These are phyloP conservation scores for Hydrangea macrophylla DNA, from an alignment of 148 eudicot species.

Conservation along the genomic window DNA sequence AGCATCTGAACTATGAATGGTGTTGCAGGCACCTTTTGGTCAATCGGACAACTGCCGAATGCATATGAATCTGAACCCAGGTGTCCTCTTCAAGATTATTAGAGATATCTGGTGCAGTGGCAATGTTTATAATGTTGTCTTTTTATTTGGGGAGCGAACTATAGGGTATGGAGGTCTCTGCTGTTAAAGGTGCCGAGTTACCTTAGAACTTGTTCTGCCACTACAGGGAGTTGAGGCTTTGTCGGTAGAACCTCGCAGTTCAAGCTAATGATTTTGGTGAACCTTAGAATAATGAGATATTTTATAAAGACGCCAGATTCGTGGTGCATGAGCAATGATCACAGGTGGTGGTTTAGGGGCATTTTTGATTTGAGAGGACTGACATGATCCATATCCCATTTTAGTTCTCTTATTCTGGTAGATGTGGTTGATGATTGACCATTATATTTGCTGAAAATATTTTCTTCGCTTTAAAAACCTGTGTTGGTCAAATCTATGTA, in stretches of 20 bases:
- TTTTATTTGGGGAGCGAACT: slow-evolving; percentile 14
- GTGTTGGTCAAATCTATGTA: background rate
- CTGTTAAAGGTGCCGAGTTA: background rate
- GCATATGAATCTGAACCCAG: slow-evolving; percentile 2
- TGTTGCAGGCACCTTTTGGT: slow-evolving; percentile 19
- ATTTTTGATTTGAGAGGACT: background rate
- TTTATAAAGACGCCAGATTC: background rate
- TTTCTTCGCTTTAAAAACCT: slow-evolving; percentile 1
- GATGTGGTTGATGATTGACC: background rate
- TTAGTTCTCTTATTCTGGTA: background rate
- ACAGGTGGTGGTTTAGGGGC: background rate
- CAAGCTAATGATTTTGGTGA: slow-evolving; percentile 5
- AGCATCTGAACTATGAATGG: slow-evolving; percentile 9
- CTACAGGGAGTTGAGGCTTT: slow-evolving; percentile 1
- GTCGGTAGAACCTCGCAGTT: background rate
- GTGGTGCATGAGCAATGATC: slow-evolving; percentile 1
- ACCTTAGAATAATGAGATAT: slow-evolving; percentile 6
- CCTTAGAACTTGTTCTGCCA: slow-evolving; percentile 2
- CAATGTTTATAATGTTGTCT: slow-evolving; percentile 18
- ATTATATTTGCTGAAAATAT: background rate
- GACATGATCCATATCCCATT: background rate
- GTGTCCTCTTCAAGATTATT: slow-evolving; percentile 3
- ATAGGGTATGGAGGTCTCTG: slow-evolving; percentile 5
- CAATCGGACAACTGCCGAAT: background rate
- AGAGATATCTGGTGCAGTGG: slow-evolving; percentile 21